Base-by-base conservation (phyloP, 768 basidiomycete species). In the Mycena albidolilacea region DNA sequence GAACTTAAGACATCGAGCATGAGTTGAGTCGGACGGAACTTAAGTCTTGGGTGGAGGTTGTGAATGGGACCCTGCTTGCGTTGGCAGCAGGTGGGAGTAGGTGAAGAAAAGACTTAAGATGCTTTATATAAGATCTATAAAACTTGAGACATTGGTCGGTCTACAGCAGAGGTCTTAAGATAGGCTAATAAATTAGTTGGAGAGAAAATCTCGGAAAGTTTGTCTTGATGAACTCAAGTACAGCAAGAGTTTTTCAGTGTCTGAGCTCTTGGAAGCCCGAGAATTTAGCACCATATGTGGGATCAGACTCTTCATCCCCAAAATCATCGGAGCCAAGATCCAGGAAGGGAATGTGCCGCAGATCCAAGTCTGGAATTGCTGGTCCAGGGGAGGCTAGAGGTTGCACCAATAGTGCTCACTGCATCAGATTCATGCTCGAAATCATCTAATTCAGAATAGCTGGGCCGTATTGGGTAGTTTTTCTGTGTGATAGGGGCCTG, bases 341-440 rank as follows among this genome's bases (percentile, higher is more conserved):
- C 17, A 52, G 4, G 43, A 50, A 64, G 1, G 48, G 48, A 19
- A 41, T 21, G 38, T 65, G 19, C 19, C 12, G 52, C 19, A 57
- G 39, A 43, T 46, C 54, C n/a, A 67, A 41, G 65, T 67, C 65
- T 14, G 41, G 39, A 23, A 46, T 7, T 19, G 1, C 39, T 15
- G 65, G 65, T 11, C 41, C 54, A 7, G 39, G 54, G 35, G 65
- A n/a, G 65, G 30, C 65, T 67, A 37, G 65, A 67, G 6, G 55
- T 43, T 44, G 65, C 65, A 43, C 65, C 55, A 35, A 67, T 35
- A 35, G 65, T 67, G 30, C 54, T 67, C 2, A n/a, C 21, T 50
- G 63, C 63, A 37, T 64, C 63, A 35, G 44, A 30, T 38, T 64
- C 63, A 50, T 50, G 14, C 12, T 50, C 48, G 19, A 50, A 50